These are phyloP conservation scores for Ceratobasidium sp. DNA, from an alignment of 1,284 basidiomycete species.

Conservation along the genomic window DNA sequence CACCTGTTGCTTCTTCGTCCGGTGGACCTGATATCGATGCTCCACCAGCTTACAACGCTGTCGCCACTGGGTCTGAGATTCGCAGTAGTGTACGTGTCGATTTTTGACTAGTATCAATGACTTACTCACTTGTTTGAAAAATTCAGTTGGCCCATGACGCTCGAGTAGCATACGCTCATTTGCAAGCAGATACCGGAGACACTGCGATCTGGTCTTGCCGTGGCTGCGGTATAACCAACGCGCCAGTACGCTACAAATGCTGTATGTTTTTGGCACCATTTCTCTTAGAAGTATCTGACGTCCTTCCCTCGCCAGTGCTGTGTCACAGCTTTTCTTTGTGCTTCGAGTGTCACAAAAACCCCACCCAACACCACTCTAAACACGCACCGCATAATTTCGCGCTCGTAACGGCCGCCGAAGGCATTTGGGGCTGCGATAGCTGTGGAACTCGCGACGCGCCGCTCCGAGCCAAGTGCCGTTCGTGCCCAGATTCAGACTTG, in stretches of 20 bases:
- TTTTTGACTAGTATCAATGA: neutral
- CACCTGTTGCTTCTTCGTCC: conserved; percentile 13
- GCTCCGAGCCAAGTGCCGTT: conserved; percentile 36
- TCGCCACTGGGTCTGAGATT: conserved; percentile 18
- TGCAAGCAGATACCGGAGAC: conserved; percentile 34
- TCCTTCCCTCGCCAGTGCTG: conserved; percentile 5
- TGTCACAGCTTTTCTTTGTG: conserved; percentile 33
- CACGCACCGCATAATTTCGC: conserved; percentile 42
- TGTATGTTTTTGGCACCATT: conserved; percentile 2
- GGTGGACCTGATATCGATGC: conserved; percentile 13
- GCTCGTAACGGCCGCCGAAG: conserved; percentile 25
- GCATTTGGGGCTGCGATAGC: conserved; percentile 36
- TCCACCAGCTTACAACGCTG: conserved; percentile 37
- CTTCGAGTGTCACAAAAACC: conserved; percentile 42
- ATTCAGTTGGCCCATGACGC: conserved; percentile 35
- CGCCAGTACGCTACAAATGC: conserved; percentile 38
- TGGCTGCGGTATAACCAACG: conserved; percentile 39
- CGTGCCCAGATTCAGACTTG: conserved; percentile 36
- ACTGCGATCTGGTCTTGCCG: conserved; percentile 37
- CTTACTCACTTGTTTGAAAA: neutral
- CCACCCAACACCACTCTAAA: conserved; percentile 39
- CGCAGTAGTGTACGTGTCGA: conserved; percentile 16
- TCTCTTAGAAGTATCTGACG: neutral
- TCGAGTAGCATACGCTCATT: conserved; percentile 17
- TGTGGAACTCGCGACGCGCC: conserved; percentile 31